A percentile compares a stretch with the other conserved stretches of the same genome.
phyloP scores from a whole-genome alignment of 495 filamentous ascomycete genomes.

The Annulohypoxylon maeteangense region DNA sequence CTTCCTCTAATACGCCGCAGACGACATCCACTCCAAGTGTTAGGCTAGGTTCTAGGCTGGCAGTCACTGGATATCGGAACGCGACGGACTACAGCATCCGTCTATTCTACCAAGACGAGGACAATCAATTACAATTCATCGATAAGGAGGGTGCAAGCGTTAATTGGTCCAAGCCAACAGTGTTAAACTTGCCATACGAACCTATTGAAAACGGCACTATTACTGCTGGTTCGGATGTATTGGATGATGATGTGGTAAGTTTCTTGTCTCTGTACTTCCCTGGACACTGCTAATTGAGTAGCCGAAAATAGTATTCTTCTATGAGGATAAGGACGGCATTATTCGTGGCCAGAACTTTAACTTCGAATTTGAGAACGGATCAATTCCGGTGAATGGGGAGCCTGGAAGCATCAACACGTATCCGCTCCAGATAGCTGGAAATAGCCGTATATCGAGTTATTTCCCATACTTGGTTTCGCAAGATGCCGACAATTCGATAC shows the following conservation, averaged over 20 bases:
- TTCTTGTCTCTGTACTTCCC: background rate
- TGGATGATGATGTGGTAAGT: constrained; percentile 25
- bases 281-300: constrained; percentile 13
- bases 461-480: constrained; percentile 36
- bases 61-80: constrained; percentile 32
- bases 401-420: constrained; percentile 32
- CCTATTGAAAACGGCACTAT: constrained; percentile 27
- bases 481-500: constrained; percentile 23
- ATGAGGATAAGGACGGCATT: constrained; percentile 34
- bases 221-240: constrained; percentile 27
- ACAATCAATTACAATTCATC: constrained; percentile 29
- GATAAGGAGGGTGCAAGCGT: constrained; percentile 22
- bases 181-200: constrained; percentile 23
- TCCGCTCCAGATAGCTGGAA: constrained; percentile 25
- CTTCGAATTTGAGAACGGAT: constrained; percentile 32
- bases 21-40: constrained; percentile 5
- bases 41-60: constrained; percentile 21
- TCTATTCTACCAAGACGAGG: constrained; percentile 31
- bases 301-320: constrained; percentile 40
- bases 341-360: constrained; percentile 39
- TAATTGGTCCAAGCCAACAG: constrained; percentile 22
- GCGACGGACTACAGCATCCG: constrained; percentile 29
- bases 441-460: constrained; percentile 20
- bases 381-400: constrained; percentile 29
- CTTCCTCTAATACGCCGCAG: constrained; percentile 4